Evolutionary conservation across 2,329 filamentous ascomycete genomes (phyloP).

Genomic region (Fusarium acutatum): DNA sequence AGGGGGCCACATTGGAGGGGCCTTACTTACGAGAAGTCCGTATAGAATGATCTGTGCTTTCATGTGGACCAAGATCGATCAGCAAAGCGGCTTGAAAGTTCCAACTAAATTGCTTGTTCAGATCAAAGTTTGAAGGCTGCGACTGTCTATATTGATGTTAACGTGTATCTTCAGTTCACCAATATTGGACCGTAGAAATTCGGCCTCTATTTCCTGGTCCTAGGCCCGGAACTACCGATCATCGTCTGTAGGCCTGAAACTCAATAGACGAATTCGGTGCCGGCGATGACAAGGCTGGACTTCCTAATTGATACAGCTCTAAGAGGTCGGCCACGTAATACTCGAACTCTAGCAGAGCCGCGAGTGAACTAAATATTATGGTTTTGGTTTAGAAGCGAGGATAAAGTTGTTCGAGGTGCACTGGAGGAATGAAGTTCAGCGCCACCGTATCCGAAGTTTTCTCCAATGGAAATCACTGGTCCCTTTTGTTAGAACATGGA

Average conservation of each 20-base stretch:
- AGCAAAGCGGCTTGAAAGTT: neutral
- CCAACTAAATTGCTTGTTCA: conserved; percentile 5
- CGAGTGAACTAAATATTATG: neutral
- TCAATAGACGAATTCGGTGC: conserved; percentile 30
- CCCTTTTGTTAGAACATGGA: neutral
- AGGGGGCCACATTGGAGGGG: neutral
- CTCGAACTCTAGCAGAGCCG: neutral
- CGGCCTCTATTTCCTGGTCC: neutral
- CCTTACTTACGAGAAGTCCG: neutral
- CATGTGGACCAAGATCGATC: neutral
- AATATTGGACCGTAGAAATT: neutral
- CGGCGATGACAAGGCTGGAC: conserved; percentile 19
- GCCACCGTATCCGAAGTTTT: conserved; percentile 4
- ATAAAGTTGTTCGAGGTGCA: conserved; percentile 8
- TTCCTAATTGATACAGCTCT: neutral
- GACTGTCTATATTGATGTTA: neutral
- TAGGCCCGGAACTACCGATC: conserved; percentile 6
- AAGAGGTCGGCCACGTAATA: conserved; percentile 10
- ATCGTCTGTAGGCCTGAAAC: conserved; percentile 3
- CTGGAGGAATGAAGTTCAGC: conserved; percentile 20
- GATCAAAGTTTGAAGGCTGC: conserved; percentile 10
- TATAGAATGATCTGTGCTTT: neutral
- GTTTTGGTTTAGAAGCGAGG: neutral
- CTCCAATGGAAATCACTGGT: neutral
- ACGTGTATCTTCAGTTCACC: neutral